Conservation (phyloP, 2,329 filamentous ascomycete species). For the Talaromyces sp. region DNA sequence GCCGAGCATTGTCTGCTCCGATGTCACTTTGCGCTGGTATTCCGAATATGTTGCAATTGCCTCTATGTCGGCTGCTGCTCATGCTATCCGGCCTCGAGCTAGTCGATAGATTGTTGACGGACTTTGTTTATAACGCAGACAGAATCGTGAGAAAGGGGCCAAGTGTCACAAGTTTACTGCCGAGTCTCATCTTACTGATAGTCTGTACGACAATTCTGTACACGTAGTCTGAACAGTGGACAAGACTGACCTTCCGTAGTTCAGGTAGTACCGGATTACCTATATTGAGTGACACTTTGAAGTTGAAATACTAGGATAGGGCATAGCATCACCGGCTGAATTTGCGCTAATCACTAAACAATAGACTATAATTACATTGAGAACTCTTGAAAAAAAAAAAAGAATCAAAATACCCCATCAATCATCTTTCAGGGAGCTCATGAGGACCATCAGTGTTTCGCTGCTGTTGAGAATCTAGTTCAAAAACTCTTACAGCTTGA, state of each 20-base stretch:
- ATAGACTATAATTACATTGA: background rate
- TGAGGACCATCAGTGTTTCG: background rate
- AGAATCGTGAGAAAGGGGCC: background rate
- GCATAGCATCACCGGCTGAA: background rate
- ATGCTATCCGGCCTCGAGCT: background rate
- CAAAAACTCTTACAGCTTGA: background rate
- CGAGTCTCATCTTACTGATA: background rate
- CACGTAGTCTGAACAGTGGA: background rate
- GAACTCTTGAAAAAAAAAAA: background rate
- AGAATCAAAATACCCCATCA: background rate
- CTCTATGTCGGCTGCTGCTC: background rate
- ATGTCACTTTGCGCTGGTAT: background rate
- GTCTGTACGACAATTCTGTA: background rate
- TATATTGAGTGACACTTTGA: background rate
- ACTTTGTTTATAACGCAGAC: background rate
- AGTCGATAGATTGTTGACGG: background rate
- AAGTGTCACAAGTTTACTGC: background rate
- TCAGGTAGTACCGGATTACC: background rate
- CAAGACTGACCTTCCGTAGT: background rate
- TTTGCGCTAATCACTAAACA: background rate
- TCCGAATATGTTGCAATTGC: background rate
- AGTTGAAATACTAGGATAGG: background rate
- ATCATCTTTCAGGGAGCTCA: background rate
- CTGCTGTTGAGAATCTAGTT: background rate
- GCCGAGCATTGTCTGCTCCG: background rate